Evolutionary conservation across 441 rosid genomes (phyloP).

Genomic region (Pelargonium citronellum): DNA sequence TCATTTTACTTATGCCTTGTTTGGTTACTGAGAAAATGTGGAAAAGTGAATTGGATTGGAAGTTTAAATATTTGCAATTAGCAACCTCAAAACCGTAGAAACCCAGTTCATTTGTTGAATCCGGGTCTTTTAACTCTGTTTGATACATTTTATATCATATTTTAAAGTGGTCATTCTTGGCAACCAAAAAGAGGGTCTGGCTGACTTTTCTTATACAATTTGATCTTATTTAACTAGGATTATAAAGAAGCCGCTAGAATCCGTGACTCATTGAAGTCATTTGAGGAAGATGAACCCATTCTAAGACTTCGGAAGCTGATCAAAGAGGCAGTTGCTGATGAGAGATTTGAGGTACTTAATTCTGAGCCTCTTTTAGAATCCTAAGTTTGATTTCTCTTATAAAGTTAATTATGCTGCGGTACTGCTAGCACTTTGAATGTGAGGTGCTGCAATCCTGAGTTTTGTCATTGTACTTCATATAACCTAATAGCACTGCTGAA

Average conservation of each 20-base stretch:
- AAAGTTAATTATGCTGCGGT: neutral
- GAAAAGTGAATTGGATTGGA: too few relatives aligned
- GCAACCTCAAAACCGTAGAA: too few relatives aligned
- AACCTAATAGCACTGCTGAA: neutral
- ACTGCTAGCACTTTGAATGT: neutral
- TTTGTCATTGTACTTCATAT: neutral
- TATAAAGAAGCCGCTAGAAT: constrained; percentile 69
- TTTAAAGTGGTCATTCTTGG: neutral
- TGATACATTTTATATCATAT: neutral
- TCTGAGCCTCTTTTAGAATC: neutral
- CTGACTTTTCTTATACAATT: neutral
- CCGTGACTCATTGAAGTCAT: constrained; percentile 50
- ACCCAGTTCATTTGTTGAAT: neutral
- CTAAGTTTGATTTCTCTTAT: neutral
- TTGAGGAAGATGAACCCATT: constrained; percentile 68
- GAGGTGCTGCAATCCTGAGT: neutral
- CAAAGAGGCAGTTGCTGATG: constrained; percentile 44
- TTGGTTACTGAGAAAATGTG: neutral
- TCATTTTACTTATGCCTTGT: too few relatives aligned
- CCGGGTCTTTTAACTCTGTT: neutral
- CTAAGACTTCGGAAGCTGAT: constrained; percentile 46
- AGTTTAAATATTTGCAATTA: too few relatives aligned
- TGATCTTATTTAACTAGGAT: constrained; percentile 28
- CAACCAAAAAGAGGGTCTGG: neutral
- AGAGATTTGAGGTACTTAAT: constrained; percentile 51